Base-by-base conservation (phyloP, 805 yeast species). In the Myxozyma sirexii region DNA sequence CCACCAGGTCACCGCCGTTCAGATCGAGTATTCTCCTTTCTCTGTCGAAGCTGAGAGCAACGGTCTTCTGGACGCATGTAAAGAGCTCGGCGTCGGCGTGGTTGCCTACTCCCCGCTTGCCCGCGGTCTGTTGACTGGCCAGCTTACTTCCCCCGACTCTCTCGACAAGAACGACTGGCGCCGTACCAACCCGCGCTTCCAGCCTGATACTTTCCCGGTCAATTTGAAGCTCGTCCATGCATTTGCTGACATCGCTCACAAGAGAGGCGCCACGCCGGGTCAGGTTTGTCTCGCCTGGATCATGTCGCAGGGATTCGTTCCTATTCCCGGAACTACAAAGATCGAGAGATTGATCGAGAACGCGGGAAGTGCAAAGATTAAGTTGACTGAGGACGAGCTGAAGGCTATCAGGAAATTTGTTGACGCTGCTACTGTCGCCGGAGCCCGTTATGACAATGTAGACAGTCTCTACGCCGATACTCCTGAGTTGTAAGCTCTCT, bases 81-180 rank as follows among this genome's bases (percentile, higher is more conserved):
- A 81, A 17, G 83, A 85, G 61, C 73, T 79, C 37, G 77, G 77
- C n/a, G 81, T 91, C 58, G 87, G 93, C 13, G 76, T 89, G 27
- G 77, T 89, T 58, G 88, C 92, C 35, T 91, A 91, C 74, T 87
- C 96, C 35, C 97, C 97, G 33, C 78, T 91, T 57, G 86, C 90
- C 12, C 80, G 88, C 68, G 97, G 97, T 0, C 75, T 86, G 60
- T 79, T 91, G 56, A 85, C 93, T 2, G 96, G 94, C 56, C 60
- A 68, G 38, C 73, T 84, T 51, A 83, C 74, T 23, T 73, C 80
- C 2, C 68, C 74, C 23, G 67, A 71, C 0, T 85, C 82, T 31
- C 44, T 64, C 31, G 82, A 84, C 13, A 76, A 76, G 45, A 85
- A 82, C 50, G 94, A 87, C 68, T 63, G 84, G 59, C 79, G 90